Evolutionary conservation across 2,329 filamentous ascomycete species (phyloP), one percentile per base, ranked within the genome.

Genomic region (Colletotrichum sp.): DNA sequence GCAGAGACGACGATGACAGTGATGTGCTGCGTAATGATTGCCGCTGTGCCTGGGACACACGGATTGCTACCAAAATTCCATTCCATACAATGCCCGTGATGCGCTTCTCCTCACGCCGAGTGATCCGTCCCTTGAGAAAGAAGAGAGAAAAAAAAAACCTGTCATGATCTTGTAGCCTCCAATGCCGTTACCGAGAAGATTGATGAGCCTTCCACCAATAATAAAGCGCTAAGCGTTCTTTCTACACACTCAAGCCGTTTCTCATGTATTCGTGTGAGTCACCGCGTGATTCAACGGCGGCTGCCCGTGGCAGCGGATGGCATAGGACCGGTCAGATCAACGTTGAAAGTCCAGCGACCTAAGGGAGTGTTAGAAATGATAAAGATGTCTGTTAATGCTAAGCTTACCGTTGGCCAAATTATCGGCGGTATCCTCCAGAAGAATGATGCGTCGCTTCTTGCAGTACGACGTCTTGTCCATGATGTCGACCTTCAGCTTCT

Each of bases 401-500:
- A 73, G 6, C 78, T 48, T 89, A 97, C 96, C 94, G 82, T 95
- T 93, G 80, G 94, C 96, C 68, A 99, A 87, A 80, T 98, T 98
- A 79, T 98, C 94, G 1, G 97, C 97, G 3, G 97, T 99, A 80
- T 98, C 95, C 71, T 96, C 95, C 24, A 99, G 89, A 12, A 99
- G 84, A 78, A 99, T 98, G 28, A 98, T 90, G 60, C 97, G 91
- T 70, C 97, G 91, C 85, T 97, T 96, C 84, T 95, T 98, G 87
- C 98, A 99, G 84, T 99, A 99, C 0, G 96, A 92, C 6, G 96
- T 99, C 90, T 98, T 99, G 85, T 99, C 96, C 92, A 99, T 95
- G 82, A 99, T 99, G 79, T 98, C 96, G 8, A 98, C 95, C 87
- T 98, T 99, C 75, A 98, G 89, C 85, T 98, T 98, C n/a, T 95